Evolutionary conservation across 805 yeast genomes (phyloP), one percentile per base, ranked within the genome.

Genomic region (Teunomyces kruisii): DNA sequence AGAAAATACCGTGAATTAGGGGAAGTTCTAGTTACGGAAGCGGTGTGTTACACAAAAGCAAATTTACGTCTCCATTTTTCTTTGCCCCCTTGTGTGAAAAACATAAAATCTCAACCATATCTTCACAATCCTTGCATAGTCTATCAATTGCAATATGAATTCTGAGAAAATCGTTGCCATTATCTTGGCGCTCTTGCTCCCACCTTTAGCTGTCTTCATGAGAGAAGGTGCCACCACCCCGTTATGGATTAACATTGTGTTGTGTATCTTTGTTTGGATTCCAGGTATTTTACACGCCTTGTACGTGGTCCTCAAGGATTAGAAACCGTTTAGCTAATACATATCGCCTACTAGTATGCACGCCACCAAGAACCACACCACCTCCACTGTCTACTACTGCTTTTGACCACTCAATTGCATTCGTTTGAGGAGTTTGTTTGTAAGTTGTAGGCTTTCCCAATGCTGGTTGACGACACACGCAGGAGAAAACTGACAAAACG

Each of bases 221-320:
- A 78, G 75, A 51, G 77, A 75, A 55, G 94, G 92, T 50, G 74
- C 80, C 53, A 80, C 86, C 52, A 70, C 75, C 42, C 86, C 77
- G 42, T 79, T 85, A 58, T 68, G 84, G 64, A 76, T 86, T 61
- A 85, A 84, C 74, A 59, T 83, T 53, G 63, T 83, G 48, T 75
- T 82, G 56, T 81, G 86, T 73, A 49, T 72, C 55, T 83, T 78
- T 62, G 66, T 74, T 53, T 82, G 83, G 82, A 83, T 86, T 83
- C 94, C 94, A 58, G 91, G 84, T 70, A 84, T 85, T 67, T 67
- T 86, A 54, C 88, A 85, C 61, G 92, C 92, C 43, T 64, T 84
- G 53, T 86, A 81, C 68, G 68, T 84, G 59, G 88, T 80, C 30
- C 57, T 70, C 47, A 61, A 55, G 46, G 52, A 56, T 47, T 64